Evolutionary conservation across 2,329 filamentous ascomycete genomes (phyloP).

Genomic region (Aspergillus sp.): DNA sequence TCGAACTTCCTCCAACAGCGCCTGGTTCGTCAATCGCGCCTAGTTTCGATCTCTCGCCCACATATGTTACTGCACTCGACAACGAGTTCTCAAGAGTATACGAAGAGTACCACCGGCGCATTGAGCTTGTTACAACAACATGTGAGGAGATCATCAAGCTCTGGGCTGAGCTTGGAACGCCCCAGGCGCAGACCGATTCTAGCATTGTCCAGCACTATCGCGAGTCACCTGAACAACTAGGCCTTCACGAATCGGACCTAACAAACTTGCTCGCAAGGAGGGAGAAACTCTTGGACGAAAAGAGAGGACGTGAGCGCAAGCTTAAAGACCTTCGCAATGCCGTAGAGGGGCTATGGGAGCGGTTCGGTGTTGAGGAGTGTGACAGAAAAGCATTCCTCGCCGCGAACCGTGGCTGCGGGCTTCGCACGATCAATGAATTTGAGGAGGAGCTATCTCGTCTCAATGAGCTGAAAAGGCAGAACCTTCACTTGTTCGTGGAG

Average conservation of each 20-base stretch:
- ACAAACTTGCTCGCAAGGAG: constrained; percentile 68
- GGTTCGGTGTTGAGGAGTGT: constrained; percentile 75
- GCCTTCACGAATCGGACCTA: constrained; percentile 85
- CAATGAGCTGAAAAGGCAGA: constrained; percentile 91
- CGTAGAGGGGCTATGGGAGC: constrained; percentile 88
- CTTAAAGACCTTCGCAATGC: constrained; percentile 72
- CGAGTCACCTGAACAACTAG: constrained; percentile 89
- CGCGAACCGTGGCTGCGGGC: constrained; percentile 82
- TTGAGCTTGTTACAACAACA: constrained; percentile 70
- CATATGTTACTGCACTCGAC: constrained; percentile 84
- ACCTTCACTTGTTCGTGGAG: constrained; percentile 93
- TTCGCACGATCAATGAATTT: constrained; percentile 92
- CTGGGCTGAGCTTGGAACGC: constrained; percentile 93
- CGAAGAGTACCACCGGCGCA: constrained; percentile 87
- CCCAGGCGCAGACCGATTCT: constrained; percentile 86
- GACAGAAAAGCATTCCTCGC: constrained; percentile 86
- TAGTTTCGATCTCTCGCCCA: constrained; percentile 86
- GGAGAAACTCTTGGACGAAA: constrained; percentile 85
- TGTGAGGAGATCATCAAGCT: constrained; percentile 87
- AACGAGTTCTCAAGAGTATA: constrained; percentile 91
- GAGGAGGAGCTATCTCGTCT: constrained; percentile 84
- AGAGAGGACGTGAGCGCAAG: constrained; percentile 75
- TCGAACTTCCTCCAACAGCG: constrained; percentile 79
- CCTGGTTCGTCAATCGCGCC: constrained; percentile 74
- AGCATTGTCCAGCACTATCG: constrained; percentile 86